These are phyloP conservation scores for Lactifluus echinatus DNA, from an alignment of 768 basidiomycete species.

Conservation along the genomic window DNA sequence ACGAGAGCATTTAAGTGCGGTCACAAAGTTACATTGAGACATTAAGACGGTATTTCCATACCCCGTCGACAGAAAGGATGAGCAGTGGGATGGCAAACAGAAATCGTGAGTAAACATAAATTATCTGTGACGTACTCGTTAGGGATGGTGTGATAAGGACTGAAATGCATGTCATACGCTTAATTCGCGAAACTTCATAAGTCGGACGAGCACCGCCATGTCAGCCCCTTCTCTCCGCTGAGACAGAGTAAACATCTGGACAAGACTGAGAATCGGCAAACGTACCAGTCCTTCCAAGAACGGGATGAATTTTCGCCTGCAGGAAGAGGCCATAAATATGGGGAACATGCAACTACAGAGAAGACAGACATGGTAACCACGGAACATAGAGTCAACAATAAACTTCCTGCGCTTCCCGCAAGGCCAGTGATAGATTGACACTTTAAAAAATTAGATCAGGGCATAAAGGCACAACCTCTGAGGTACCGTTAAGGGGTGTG, in stretches of 20 bases:
- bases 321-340: slow-evolving; percentile 4
- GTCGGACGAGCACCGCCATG: slow-evolving; percentile 48
- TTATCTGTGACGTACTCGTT: slow-evolving; percentile 35
- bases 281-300: slow-evolving; percentile 55
- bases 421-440: slow-evolving; percentile 62
- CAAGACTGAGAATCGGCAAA: neutral
- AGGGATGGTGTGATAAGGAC: neutral
- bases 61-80: slow-evolving; percentile 54
- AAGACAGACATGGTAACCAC: slow-evolving; percentile 53
- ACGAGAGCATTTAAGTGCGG: neutral
- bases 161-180: slow-evolving; percentile 45
- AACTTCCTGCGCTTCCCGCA: slow-evolving; percentile 56
- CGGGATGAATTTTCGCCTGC: slow-evolving; percentile 54
- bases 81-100: slow-evolving; percentile 57
- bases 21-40: slow-evolving; percentile 39
- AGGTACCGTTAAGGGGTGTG: slow-evolving; percentile 47
- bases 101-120: slow-evolving; percentile 65
- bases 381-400: slow-evolving; percentile 65
- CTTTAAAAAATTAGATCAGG: slow-evolving; percentile 31
- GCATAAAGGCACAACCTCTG: neutral
- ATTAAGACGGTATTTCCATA: slow-evolving; percentile 51
- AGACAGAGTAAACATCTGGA: neutral
- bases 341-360: slow-evolving; percentile 5
- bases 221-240: slow-evolving; percentile 58
- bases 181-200: slow-evolving; percentile 71